These are phyloP conservation scores for Tylopilus sp. DNA, from an alignment of 768 basidiomycete species.

Conservation along the genomic window DNA sequence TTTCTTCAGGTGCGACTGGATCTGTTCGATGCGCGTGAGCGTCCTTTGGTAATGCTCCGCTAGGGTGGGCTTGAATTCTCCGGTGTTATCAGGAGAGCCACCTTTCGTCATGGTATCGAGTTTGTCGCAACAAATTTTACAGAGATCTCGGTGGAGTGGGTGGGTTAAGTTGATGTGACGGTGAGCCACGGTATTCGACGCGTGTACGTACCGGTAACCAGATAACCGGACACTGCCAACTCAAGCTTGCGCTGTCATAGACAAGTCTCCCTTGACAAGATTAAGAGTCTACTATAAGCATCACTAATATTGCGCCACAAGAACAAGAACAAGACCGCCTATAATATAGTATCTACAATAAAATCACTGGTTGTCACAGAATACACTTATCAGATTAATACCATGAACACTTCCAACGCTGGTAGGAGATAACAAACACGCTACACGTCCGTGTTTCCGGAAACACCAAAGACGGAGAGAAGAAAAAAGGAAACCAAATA, in stretches of 20 bases:
- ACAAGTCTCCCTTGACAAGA: too few relatives aligned
- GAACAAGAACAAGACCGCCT: neutral
- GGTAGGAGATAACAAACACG: constrained; percentile 5
- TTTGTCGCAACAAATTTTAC: neutral
- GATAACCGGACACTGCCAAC: neutral
- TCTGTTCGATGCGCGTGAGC: constrained; percentile 58
- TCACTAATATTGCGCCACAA: neutral
- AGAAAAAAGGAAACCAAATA: constrained; percentile 6
- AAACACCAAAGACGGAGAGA: constrained; percentile 9
- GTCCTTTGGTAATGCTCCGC: constrained; percentile 61
- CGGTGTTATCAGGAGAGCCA: neutral
- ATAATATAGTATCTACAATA: constrained; percentile 12
- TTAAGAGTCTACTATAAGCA: too few relatives aligned
- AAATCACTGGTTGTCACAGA: neutral
- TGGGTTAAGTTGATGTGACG: neutral
- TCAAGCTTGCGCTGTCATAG: neutral
- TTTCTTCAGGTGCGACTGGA: constrained; percentile 62
- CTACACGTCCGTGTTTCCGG: constrained; percentile 10
- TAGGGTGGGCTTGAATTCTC: constrained; percentile 16
- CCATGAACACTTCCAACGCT: constrained; percentile 5
- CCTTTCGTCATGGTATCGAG: constrained; percentile 17
- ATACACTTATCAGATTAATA: constrained; percentile 7
- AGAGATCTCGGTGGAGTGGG: neutral
- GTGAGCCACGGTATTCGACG: neutral
- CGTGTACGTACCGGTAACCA: neutral